phyloP scores from a whole-genome alignment of 2,329 filamentous ascomycete genomes.

The Arachnomyces sp. region DNA sequence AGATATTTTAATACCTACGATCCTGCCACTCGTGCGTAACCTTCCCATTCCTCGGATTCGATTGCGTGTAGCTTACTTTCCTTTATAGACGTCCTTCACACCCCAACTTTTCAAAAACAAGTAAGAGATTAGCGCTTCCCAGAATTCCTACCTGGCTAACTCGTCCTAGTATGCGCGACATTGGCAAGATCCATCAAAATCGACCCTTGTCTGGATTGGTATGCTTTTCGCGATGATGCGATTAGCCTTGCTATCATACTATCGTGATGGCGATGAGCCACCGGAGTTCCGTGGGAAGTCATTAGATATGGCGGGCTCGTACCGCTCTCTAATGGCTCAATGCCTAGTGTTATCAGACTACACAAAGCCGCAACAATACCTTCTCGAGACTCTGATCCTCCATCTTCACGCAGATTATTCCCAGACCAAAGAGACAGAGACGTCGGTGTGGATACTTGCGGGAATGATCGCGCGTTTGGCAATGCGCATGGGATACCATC shows the following conservation, averaged over 20 bases:
- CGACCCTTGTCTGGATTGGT: slow-evolving; percentile 53
- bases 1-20: slow-evolving; percentile 84
- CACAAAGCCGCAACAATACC: slow-evolving; percentile 51
- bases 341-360: slow-evolving; percentile 56
- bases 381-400: slow-evolving; percentile 54
- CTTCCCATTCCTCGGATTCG: slow-evolving; percentile 3
- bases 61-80: slow-evolving; percentile 20
- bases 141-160: slow-evolving; percentile 5
- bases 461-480: slow-evolving; percentile 54
- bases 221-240: slow-evolving; percentile 58
- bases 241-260: slow-evolving; percentile 55
- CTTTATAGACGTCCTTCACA: slow-evolving; percentile 59
- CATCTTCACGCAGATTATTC: slow-evolving; percentile 55
- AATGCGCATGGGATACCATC: slow-evolving; percentile 59
- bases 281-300: slow-evolving; percentile 53
- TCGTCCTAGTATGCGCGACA: slow-evolving; percentile 49
- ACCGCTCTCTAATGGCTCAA: slow-evolving; percentile 51
- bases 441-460: slow-evolving; percentile 51
- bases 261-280: slow-evolving; percentile 53
- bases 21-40: slow-evolving; percentile 49
- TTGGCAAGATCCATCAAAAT: slow-evolving; percentile 51
- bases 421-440: slow-evolving; percentile 50
- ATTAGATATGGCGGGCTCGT: slow-evolving; percentile 36
- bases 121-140: slow-evolving; percentile 28
- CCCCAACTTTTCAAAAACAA: slow-evolving; percentile 74